Conservation (phyloP, 1,284 basidiomycete genomes). For the Athelia sp. region DNA sequence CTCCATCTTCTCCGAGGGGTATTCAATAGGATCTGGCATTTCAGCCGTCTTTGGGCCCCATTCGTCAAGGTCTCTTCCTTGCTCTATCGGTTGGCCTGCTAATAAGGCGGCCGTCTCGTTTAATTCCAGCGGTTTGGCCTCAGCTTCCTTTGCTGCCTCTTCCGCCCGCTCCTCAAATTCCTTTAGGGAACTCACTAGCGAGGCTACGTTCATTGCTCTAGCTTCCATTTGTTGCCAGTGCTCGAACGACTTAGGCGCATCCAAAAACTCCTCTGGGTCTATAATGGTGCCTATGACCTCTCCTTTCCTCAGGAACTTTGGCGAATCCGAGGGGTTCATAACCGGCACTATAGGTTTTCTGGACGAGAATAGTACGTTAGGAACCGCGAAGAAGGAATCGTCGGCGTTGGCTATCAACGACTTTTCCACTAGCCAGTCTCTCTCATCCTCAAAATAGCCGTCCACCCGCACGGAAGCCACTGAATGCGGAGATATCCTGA, state of each 20-base stretch:
- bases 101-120: too few species aligned
- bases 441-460: background rate
- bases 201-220: too few species aligned
- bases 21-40: constrained; percentile 8
- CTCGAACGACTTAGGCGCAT: background rate
- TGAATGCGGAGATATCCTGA: background rate
- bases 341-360: background rate
- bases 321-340: background rate
- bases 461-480: background rate
- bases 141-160: too few species aligned
- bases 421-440: background rate
- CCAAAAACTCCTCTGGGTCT: background rate
- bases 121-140: too few species aligned
- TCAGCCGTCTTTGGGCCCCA: background rate
- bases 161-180: too few species aligned
- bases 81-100: too few species aligned
- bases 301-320: background rate
- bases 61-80: too few species aligned
- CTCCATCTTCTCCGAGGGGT: constrained; percentile 6
- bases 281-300: background rate
- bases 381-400: background rate
- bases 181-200: too few species aligned
- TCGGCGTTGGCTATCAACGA: background rate
- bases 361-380: background rate
- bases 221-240: background rate